phyloP scores from a whole-genome alignment of 306 rosid species.

The Fagus crenata region DNA sequence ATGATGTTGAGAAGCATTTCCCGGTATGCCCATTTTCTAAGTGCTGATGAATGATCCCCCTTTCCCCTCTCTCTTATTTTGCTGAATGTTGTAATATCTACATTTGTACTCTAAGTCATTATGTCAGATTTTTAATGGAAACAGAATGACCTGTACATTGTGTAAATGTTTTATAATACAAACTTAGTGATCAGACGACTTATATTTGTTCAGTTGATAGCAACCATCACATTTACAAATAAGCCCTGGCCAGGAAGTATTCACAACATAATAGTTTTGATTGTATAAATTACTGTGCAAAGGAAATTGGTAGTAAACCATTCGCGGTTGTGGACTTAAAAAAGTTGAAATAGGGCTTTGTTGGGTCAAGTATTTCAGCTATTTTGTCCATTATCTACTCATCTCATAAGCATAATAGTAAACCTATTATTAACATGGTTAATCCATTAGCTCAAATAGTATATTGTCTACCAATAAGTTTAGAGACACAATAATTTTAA shows the following conservation, averaged over 20 bases:
- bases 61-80: slow-evolving; percentile 10
- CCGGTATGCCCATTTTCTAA: slow-evolving; percentile 57
- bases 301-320: background rate
- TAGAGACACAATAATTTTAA: no score
- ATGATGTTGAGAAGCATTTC: slow-evolving; percentile 92
- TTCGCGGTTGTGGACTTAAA: background rate
- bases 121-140: background rate
- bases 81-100: background rate
- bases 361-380: background rate
- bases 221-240: background rate
- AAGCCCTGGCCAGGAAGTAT: background rate
- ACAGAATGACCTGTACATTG: background rate
- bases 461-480: background rate
- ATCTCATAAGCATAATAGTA: background rate
- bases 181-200: background rate
- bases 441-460: background rate
- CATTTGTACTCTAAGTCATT: background rate
- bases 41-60: slow-evolving; percentile 13
- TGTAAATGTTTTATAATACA: background rate
- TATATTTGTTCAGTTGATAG: background rate
- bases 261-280: background rate
- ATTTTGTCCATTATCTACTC: background rate
- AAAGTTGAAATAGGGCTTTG: background rate
- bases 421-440: background rate
- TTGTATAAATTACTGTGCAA: background rate